phyloP scores from a whole-genome alignment of 2,329 filamentous ascomycete species.

The Beauveria sp. region DNA sequence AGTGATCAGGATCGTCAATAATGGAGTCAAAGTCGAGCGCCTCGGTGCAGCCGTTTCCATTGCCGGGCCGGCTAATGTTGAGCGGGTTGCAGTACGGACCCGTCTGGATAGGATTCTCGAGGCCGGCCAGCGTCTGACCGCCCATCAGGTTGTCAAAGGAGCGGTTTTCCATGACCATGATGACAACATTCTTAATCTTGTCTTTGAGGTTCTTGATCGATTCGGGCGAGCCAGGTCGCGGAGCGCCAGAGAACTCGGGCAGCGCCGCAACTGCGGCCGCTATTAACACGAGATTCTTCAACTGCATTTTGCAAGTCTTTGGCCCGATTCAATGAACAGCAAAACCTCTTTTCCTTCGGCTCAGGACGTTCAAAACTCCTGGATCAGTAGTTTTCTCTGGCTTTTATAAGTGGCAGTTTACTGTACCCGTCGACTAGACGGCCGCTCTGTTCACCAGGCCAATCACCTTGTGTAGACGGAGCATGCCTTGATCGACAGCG shows the following conservation, averaged over 20 bases:
- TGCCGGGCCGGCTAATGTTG: conserved; percentile 22
- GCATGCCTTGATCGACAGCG: not conserved
- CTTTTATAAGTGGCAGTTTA: not conserved
- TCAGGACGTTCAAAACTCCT: not conserved
- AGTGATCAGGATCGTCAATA: conserved; percentile 33
- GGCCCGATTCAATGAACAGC: too few species aligned
- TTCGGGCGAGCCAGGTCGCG: conserved; percentile 8
- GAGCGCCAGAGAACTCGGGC: not conserved
- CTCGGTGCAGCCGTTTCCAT: conserved; percentile 21
- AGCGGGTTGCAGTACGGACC: conserved; percentile 34
- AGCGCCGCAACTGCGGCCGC: not conserved
- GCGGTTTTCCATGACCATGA: conserved; percentile 39
- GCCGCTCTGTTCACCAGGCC: not conserved
- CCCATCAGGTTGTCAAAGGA: conserved; percentile 37
- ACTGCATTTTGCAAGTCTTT: conserved; percentile 2
- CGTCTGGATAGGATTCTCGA: conserved; percentile 34
- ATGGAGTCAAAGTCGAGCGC: conserved; percentile 33
- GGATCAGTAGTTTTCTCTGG: not conserved
- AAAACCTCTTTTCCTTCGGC: too few species aligned
- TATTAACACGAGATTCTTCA: not conserved
- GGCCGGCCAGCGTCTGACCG: conserved; percentile 28
- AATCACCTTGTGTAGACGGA: not conserved
- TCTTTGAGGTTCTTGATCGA: conserved; percentile 21
- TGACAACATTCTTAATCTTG: conserved; percentile 41
- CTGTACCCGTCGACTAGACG: not conserved